Percentiles rank a stretch among this genome's conserved stretches.
Conservation (phyloP, 164 flowering plant species). For the Berberis thunbergii region DNA sequence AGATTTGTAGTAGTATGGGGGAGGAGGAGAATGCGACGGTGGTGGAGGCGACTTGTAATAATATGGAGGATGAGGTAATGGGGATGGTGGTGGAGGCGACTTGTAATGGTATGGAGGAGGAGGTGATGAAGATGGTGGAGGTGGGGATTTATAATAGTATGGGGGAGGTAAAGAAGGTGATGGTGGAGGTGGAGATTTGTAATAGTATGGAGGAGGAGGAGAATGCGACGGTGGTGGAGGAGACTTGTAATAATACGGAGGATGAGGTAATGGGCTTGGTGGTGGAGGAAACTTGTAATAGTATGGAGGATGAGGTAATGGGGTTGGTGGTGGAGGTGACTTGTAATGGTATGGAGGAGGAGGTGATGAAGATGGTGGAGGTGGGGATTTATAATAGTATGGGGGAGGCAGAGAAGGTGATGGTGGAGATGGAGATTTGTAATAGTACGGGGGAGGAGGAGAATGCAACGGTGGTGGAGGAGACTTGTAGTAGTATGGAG, state of each 20-base stretch:
- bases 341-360: background rate
- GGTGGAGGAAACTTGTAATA: background rate
- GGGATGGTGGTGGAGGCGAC: background rate
- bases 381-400: background rate
- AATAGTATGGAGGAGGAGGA: background rate
- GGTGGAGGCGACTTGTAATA: background rate
- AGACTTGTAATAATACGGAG: background rate
- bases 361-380: background rate
- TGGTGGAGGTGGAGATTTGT: background rate
- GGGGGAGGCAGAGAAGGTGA: background rate
- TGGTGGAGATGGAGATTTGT: background rate
- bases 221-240: background rate
- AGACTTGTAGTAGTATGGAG: background rate
- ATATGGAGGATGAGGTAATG: background rate
- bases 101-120: background rate
- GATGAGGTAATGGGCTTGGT: background rate
- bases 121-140: background rate
- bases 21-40: background rate
- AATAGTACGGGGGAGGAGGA: background rate
- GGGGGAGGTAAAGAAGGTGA: background rate
- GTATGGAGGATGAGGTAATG: background rate
- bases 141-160: background rate
- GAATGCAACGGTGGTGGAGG: background rate
- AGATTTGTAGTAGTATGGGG: background rate
- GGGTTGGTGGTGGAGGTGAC: background rate